Evolutionary conservation across 2,329 filamentous ascomycete genomes (phyloP), one percentile per base, ranked within the genome.

Genomic region (Aspergillus eucalypticola): DNA sequence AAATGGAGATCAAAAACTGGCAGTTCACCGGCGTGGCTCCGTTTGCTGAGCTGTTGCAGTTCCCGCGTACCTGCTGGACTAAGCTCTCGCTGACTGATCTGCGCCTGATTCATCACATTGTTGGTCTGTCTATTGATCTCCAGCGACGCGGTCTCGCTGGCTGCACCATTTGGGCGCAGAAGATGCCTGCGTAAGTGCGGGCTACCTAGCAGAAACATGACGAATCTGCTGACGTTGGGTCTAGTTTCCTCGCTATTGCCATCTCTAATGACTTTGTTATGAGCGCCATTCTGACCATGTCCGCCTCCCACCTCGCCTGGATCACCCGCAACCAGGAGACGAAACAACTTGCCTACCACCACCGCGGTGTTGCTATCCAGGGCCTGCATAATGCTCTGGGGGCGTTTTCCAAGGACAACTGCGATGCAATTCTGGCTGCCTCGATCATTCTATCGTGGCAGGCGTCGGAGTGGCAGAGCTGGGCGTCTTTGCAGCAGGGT

Each of bases 361-460:
- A 98, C 75, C 90, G 91, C 59, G 91, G 91, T 25, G 85, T 90
- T 66, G 94, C 95, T 10, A 82, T 97, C 61, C 92, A 90, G 69
- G 94, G 94, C 3, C 81, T 98, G 51, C 92, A 96, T 71, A 90
- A 93, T 71, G 92, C 92, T 27, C 93, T 98, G 67, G 87, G 88
- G 48, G 84, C 85, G 19, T 97, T 98, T 77, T 96, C 90, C 2
- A 88, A 87, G 68, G 87, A 90, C 55, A 96, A 92, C 62, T 94
- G 92, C 2, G 94, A 99, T 77, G 92, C 93, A 46, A 89, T 97
- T 63, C 84, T 99, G 57, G 94, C 93, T 25, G 91, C 93, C 32
- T 97, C 94, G 25, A 87, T 97, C 48, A 85, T 98, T 51, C 84
- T 99, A 53, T 96, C 93, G 39, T 98, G 95, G 93, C 94, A 98